Evolutionary conservation across 2,329 filamentous ascomycete species (phyloP).

Genomic region (Fusarium sp.): DNA sequence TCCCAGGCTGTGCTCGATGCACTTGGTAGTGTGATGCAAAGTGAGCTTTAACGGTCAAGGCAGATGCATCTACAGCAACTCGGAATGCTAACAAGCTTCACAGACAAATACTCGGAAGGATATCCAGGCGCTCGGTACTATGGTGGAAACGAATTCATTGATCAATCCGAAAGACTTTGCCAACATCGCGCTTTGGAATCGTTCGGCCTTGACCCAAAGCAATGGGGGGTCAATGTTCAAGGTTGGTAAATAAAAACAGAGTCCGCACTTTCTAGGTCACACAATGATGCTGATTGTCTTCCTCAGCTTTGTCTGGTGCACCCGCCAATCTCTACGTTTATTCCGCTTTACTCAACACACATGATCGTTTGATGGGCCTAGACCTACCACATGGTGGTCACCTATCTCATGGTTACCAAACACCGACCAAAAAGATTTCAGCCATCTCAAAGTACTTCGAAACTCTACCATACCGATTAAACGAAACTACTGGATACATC

Average conservation of each 20-base stretch:
- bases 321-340: slow-evolving; percentile 91
- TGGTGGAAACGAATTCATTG: slow-evolving; percentile 96
- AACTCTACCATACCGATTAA: slow-evolving; percentile 92
- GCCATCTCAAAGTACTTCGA: slow-evolving; percentile 99
- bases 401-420: slow-evolving; percentile 97
- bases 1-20: slow-evolving; percentile 93
- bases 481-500: slow-evolving; percentile 91
- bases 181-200: slow-evolving; percentile 90
- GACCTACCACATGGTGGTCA: slow-evolving; percentile 97
- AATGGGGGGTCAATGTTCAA: slow-evolving; percentile 98
- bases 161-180: slow-evolving; percentile 87
- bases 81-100: background rate
- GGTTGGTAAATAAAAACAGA: slow-evolving; percentile 60
- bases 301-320: slow-evolving; percentile 78
- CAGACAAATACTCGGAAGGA: slow-evolving; percentile 98
- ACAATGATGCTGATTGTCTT: slow-evolving; percentile 18
- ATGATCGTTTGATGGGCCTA: slow-evolving; percentile 96
- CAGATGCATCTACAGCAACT: background rate
- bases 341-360: slow-evolving; percentile 89
- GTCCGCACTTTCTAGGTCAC: background rate
- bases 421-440: slow-evolving; percentile 93
- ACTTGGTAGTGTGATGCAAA: slow-evolving; percentile 94
- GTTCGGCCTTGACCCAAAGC: slow-evolving; percentile 82
- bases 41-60: slow-evolving; percentile 58
- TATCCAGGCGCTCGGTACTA: slow-evolving; percentile 98